Base-by-base conservation (phyloP, 2,329 filamentous ascomycete genomes). In the Cordyceps javanica region DNA sequence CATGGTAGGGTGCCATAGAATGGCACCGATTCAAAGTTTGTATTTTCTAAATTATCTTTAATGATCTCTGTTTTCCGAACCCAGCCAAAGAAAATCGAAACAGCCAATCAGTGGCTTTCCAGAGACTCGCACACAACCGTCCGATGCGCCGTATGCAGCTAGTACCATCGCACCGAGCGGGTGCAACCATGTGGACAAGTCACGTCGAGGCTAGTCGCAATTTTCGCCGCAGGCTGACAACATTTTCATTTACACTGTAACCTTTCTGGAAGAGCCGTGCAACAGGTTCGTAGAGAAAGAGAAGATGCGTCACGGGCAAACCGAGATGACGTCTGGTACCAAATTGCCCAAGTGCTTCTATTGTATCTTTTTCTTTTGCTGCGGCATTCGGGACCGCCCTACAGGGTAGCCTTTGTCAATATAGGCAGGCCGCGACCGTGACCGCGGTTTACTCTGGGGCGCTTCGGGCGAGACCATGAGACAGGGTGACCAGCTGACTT, bases 101-200 rank as follows among this genome's bases (percentile, higher is more conserved):
- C n/a, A n/a, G n/a, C n/a, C n/a, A n/a, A n/a, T n/a, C n/a, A n/a
- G n/a, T n/a, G n/a, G n/a, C n/a, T n/a, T n/a, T n/a, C n/a, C n/a
- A n/a, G n/a, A n/a, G n/a, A n/a, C n/a, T n/a, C n/a, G n/a, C 14
- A 54, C 41, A 54, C 51, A 39, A 45, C 16, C 30, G 16, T 5
- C 19, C n/a, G 32, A 56, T 57, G 55, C 51, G 45, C 38, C 45
- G 36, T 16, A 36, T 32, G 28, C 19, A 42, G 19, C 26, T 57
- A 50, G 36, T 19, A 36, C n/a, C 16, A 16, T 39, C 5, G 39
- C 32, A 23, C 13, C 1, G 11, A 55, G n/a, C 26, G 34, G 23
- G 21, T 51, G 38, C 39, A 56, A 38, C 45, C 55, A 57, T 57
- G 55, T 57, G 55, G 36, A 44, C 55, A 25, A 30, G 55, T 57